Evolutionary conservation across 768 basidiomycete species (phyloP).

Genomic region (Trametes elegans): DNA sequence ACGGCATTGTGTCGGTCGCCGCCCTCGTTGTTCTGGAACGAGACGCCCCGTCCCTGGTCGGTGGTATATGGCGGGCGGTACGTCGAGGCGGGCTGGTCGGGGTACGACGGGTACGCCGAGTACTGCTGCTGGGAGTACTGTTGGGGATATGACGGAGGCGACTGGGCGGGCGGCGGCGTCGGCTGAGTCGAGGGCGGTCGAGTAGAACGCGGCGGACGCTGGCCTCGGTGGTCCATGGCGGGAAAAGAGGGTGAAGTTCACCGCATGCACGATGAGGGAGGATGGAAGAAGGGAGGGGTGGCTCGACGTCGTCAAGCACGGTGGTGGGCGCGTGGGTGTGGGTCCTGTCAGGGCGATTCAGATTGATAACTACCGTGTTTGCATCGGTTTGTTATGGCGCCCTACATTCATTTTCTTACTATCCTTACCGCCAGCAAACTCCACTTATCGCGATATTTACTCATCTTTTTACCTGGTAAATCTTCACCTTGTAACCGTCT

Average conservation of each 20-base stretch:
- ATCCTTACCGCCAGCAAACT: too few species aligned
- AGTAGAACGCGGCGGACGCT: conserved; percentile 37
- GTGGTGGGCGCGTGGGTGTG: conserved; percentile 13
- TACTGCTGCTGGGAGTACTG: conserved; percentile 7
- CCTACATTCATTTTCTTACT: conserved; percentile 5
- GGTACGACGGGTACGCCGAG: conserved; percentile 24
- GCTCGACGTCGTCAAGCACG: conserved; percentile 20
- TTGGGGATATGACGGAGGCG: conserved; percentile 27
- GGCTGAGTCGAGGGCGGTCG: conserved; percentile 31
- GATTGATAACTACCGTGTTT: conserved; percentile 10
- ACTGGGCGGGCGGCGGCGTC: conserved; percentile 21
- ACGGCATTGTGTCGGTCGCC: conserved; percentile 63
- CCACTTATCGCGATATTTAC: neutral
- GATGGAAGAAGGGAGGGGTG: neutral
- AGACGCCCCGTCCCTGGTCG: conserved; percentile 44
- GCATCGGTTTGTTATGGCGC: neutral
- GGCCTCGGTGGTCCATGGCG: conserved; percentile 34
- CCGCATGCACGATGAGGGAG: conserved; percentile 25
- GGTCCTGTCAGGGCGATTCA: conserved; percentile 5
- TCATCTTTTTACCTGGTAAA: neutral
- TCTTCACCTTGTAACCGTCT: too few species aligned
- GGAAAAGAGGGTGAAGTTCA: conserved; percentile 21
- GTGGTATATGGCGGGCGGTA: conserved; percentile 18
- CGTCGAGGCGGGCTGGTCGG: conserved; percentile 17
- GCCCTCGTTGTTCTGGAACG: conserved; percentile 67